These are phyloP conservation scores for Liriodendron chinense DNA, from an alignment of 164 flowering plant genomes.

Conservation along the genomic window DNA sequence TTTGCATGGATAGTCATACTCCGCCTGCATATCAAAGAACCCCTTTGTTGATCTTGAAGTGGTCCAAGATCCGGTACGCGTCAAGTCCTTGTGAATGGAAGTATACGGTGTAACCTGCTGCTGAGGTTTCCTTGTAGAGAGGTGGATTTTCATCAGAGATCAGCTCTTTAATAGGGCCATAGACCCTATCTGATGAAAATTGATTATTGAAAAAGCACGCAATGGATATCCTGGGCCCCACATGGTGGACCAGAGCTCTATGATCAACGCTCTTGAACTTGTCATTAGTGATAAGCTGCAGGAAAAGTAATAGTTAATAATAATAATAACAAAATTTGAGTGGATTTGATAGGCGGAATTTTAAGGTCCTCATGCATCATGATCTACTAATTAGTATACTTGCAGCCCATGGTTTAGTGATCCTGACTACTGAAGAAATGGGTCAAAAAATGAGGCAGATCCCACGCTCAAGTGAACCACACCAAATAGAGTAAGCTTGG, in stretches of 20 bases:
- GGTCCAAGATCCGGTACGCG: background rate
- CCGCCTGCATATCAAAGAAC: no score
- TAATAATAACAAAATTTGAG: no score
- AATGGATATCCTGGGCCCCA: background rate
- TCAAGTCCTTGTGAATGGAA: background rate
- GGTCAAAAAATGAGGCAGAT: no score
- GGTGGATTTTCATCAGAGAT: constrained; percentile 18
- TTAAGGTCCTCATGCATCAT: no score
- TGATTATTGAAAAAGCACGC: background rate
- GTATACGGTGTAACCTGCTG: constrained; percentile 6
- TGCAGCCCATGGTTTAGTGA: no score
- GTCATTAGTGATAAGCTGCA: background rate
- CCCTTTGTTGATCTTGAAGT: background rate
- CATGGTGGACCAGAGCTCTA: background rate
- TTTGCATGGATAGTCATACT: no score
- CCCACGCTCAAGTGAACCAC: no score
- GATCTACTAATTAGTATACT: no score
- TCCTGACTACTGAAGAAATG: no score
- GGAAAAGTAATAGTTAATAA: no score
- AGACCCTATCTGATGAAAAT: background rate
- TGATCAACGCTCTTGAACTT: background rate
- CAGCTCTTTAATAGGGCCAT: background rate
- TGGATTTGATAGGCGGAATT: no score
- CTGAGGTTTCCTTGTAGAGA: constrained; percentile 16
- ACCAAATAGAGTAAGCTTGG: no score